Evolutionary conservation across 1,284 basidiomycete genomes (phyloP), one percentile per base, ranked within the genome.

Genomic region (Cryptococcus deneoformans): DNA sequence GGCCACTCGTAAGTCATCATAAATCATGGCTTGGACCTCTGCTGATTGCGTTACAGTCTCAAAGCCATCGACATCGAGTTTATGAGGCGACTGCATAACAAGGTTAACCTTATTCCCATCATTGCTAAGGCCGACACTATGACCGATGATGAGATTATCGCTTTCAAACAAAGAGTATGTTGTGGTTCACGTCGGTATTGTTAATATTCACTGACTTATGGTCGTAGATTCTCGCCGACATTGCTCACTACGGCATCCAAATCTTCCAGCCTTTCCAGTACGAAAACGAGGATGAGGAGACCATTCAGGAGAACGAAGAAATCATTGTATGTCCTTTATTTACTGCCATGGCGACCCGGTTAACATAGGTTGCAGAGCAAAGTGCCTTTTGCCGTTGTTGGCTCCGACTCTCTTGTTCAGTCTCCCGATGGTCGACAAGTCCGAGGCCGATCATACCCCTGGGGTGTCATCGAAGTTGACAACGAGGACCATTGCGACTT

Each of bases 401-500:
- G 94, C 40, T 96, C 93, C 16, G 88, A 95, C 78, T 82, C 83
- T 63, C 78, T 87, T 57, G 89, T 98, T 42, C 77, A 82, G 57
- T 87, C 90, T 0, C 83, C 88, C 24, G 91, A 95, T 70, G 92
- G 92, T 20, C 87, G 91, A 62, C 82, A 87, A 77, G 92, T 95
- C 54, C 88, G 94, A 67, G 93, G 94, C 38, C 90, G 94, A 70
- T 82, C 85, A 6, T 98, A 97, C 77, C 94, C 94, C 8, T 97
- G 94, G 94, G 93, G 93, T 78, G 88, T 92, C 55, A 91, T 97
- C 63, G 94, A 98, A 77, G 94, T 97, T 50, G 93, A 97, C 81
- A 96, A 98, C 71, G 93, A 97, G 75, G 89, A 92, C 38, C 93
- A 98, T 76, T 98, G 94, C 68, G 94, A 97, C 78, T 98, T 98